Evolutionary conservation across 495 filamentous ascomycete species (phyloP), one percentile per base, ranked within the genome.

Genomic region (Neohortaea acidophila): DNA sequence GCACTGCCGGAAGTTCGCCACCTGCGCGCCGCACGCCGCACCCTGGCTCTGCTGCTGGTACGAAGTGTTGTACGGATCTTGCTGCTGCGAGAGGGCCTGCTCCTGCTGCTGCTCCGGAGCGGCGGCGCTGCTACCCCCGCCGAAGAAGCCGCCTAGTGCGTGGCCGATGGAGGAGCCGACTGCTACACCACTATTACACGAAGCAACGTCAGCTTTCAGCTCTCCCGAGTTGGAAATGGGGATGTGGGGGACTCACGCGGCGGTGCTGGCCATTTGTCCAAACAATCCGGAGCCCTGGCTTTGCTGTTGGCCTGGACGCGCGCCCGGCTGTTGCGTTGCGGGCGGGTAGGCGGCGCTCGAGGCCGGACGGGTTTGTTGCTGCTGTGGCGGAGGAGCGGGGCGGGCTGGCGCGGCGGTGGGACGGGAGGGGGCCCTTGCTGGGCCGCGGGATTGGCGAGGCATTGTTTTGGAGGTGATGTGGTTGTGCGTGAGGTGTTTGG

Each of bases 151-250:
- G 54, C 84, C 83, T 60, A 96, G 73, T 45, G 83, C 85, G 63
- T 96, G 86, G 55, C 89, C 89, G 63, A 97, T 82, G 17, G 84
- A 81, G 36, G 83, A 89, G 44, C 89, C 89, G 39, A 96, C 76
- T 41, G 87, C 89, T 44, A 94, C 89, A 73, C 89, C 89, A 54
- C 85, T 94, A 49, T 42, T 29, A 33, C 13, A 5, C 7, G 33
- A 25, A 28, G 10, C 21, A 12, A 21, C 23, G 18, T 37, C 18
- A 39, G 10, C 7, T 7, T 38, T 20, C 12, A n/a, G 25, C 7
- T 17, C 20, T 3, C 15, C 14, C 47, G 5, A 41, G 11, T 27
- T 25, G 26, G 38, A 20, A 24, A 23, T 22, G 33, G 33, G 10
- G 28, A 26, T 32, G 14, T 14, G 36, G 17, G 23, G 25, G 40